Evolutionary conservation across 2,329 filamentous ascomycete species (phyloP), one percentile per base, ranked within the genome.

Genomic region (Aspergillus sergii): DNA sequence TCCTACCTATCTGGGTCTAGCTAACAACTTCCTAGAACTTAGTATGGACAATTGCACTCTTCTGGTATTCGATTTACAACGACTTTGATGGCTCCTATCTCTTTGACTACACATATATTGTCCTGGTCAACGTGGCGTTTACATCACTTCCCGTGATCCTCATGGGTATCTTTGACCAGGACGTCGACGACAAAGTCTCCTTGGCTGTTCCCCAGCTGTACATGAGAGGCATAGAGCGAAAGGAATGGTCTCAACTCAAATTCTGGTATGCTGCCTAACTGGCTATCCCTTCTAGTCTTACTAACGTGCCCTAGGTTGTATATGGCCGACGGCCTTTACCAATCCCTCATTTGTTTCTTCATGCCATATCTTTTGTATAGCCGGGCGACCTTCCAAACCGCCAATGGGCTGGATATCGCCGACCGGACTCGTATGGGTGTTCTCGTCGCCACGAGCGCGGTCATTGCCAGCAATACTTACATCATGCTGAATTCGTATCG

Each of bases 31-130:
- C 4, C 23, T 69, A 89, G 90, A 99, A 98, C 82, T 91, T 99
- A 79, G 91, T 98, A 58, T 99, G 95, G 95, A 95, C 93, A 0
- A 94, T 97, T 75, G 87, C 91, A 50, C 91, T 99, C 63, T 97
- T 98, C 85, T 98, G 94, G 94, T 99, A 92, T 79, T 93, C 96
- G 76, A 92, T 97, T 60, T 99, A 91, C 80, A 93, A 91, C 83
- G 91, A 96, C 80, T 97, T 96, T 77, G 95, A 99, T 81, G 93
- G 94, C 78, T 94, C 94, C 53, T 98, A 97, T 76, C 88, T 97
- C 59, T 97, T 96, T 81, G 95, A 99, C 78, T 97, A 97, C 82
- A 96, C 93, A 45, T 99, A 98, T 80, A 97, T 99, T 72, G 85
- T 98, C 66, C 86, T 98, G 75, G 97, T 96, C 85, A 98, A 98